Conservation (phyloP, 768 basidiomycete genomes). For the Serendipita sp. region DNA sequence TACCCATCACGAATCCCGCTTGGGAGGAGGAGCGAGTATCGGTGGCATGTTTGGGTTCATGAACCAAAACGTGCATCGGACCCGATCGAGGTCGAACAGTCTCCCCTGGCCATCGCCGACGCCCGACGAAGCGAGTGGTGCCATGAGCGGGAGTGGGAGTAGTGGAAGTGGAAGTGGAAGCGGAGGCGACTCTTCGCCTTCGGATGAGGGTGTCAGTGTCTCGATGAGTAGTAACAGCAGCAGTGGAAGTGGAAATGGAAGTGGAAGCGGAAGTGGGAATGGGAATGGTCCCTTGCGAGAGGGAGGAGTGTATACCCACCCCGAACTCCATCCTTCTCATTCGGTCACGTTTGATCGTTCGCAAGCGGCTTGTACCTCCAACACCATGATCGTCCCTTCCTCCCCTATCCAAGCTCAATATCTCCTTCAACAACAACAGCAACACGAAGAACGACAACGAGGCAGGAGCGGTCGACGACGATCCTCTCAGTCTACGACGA, state of each 20-base stretch:
- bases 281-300: background rate
- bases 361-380: background rate
- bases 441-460: background rate
- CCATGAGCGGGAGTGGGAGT: background rate
- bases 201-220: background rate
- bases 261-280: background rate
- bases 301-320: background rate
- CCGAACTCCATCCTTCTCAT: background rate
- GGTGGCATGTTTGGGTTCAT: background rate
- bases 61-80: background rate
- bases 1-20: background rate
- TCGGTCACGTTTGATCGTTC: background rate
- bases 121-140: background rate
- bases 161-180: too few relatives aligned
- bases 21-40: background rate
- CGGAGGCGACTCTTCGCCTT: too few relatives aligned
- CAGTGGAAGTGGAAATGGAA: background rate
- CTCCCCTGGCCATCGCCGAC: background rate
- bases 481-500: background rate
- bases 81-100: background rate
- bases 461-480: too few relatives aligned
- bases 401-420: too few relatives aligned
- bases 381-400: too few relatives aligned
- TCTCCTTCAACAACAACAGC: background rate
- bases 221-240: background rate